Conservation (phyloP, 352 stramenopile genomes). For the Globisporangium abappressorium region DNA sequence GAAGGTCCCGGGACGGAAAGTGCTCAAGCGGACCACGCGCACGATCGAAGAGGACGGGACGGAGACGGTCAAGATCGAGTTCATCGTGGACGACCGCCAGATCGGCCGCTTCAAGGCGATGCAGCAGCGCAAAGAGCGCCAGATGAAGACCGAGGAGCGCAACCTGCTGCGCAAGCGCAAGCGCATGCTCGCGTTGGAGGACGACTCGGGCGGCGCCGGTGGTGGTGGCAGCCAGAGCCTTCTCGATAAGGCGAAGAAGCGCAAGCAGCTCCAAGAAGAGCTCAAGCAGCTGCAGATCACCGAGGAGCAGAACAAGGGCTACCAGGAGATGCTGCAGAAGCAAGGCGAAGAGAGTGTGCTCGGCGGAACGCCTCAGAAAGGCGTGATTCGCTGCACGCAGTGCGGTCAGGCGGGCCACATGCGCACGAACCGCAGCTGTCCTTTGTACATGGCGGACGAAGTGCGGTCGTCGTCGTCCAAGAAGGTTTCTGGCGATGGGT, state of each 20-base stretch:
- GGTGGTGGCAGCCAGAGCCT: constrained; percentile 19
- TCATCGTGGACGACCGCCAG: constrained; percentile 72
- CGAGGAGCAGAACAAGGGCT: constrained; percentile 79
- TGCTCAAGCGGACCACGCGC: constrained; percentile 70
- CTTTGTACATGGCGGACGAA: constrained; percentile 78
- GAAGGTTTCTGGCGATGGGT: constrained; percentile 20
- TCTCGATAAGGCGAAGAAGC: constrained; percentile 73
- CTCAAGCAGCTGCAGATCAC: constrained; percentile 83
- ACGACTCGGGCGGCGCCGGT: constrained; percentile 22
- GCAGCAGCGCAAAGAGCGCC: constrained; percentile 70
- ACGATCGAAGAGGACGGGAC: constrained; percentile 80
- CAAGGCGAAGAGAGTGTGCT: constrained; percentile 47
- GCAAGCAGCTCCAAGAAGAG: constrained; percentile 82
- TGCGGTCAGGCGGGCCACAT: constrained; percentile 80
- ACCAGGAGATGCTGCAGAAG: constrained; percentile 81
- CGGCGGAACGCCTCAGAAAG: constrained; percentile 42
- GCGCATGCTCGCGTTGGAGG: constrained; percentile 68
- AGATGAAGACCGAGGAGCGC: constrained; percentile 66
- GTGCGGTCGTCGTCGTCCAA: constrained; percentile 26
- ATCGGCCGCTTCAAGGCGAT: constrained; percentile 73
- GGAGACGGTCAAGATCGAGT: constrained; percentile 75
- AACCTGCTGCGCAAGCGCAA: constrained; percentile 79
- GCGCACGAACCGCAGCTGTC: constrained; percentile 80
- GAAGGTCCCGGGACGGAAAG: constrained; percentile 47
- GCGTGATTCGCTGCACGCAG: constrained; percentile 75